These are phyloP conservation scores for Nidularia sp. DNA, from an alignment of 768 basidiomycete genomes.

Conservation along the genomic window DNA sequence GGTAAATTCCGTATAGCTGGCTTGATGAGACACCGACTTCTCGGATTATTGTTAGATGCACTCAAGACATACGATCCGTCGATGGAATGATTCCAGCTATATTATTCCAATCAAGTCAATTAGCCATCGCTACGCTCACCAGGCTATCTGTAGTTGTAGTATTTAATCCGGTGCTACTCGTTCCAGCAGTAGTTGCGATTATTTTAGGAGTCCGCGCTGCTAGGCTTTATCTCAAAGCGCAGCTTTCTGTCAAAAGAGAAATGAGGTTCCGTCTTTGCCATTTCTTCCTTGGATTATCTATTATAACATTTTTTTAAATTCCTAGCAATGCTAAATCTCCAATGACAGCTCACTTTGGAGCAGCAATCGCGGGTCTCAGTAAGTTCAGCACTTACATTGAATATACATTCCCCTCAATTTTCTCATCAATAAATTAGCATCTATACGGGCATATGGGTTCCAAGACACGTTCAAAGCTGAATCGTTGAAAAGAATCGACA, in stretches of 20 bases:
- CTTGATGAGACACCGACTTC: conserved; percentile 41
- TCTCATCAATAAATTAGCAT: conserved; percentile 20
- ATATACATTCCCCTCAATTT: not conserved
- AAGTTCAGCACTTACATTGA: conserved; percentile 5
- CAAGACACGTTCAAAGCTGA: conserved; percentile 45
- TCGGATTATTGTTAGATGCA: conserved; percentile 63
- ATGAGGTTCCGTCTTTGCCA: conserved; percentile 26
- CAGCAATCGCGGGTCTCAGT: conserved; percentile 52
- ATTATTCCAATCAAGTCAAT: conserved; percentile 13
- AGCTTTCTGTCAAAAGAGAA: conserved; percentile 45
- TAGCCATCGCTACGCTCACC: conserved; percentile 29
- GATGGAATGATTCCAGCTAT: conserved; percentile 36
- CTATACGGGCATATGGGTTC: conserved; percentile 66
- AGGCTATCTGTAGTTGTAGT: conserved; percentile 40
- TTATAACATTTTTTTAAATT: too few species aligned
- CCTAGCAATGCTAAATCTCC: conserved; percentile 22
- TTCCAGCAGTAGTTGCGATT: conserved; percentile 38
- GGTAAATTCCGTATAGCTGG: conserved; percentile 34
- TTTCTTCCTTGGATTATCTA: too few species aligned
- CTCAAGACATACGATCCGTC: conserved; percentile 60
- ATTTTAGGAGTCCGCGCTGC: conserved; percentile 39
- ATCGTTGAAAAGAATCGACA: conserved; percentile 50
- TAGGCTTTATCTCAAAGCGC: conserved; percentile 40
- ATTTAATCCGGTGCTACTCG: conserved; percentile 40
- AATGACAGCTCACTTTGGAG: conserved; percentile 42